Evolutionary conservation across 441 rosid genomes (phyloP).

Genomic region (Gossypium lobatum): DNA sequence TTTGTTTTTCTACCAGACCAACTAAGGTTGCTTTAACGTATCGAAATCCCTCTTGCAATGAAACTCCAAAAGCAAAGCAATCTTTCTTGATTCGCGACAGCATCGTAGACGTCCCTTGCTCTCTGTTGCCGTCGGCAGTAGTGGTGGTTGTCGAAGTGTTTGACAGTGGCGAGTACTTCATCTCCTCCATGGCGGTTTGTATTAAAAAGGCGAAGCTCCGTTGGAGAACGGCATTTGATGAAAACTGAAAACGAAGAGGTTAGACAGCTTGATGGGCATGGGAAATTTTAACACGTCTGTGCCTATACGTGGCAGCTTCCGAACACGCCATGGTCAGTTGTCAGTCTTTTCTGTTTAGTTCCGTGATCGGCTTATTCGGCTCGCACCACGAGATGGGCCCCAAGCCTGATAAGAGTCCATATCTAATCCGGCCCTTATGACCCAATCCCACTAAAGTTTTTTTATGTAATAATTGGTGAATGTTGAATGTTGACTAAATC

Average conservation of each 20-base stretch:
- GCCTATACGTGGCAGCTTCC: neutral
- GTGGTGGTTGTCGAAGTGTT: neutral
- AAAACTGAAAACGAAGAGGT: neutral
- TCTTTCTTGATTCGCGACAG: slow-evolving; percentile 20
- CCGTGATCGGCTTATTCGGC: neutral
- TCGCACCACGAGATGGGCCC: neutral
- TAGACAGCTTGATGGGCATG: neutral
- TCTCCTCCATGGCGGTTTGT: neutral
- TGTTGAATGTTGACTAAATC: no score
- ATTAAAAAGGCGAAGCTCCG: neutral
- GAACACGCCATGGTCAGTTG: neutral
- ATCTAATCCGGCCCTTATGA: neutral
- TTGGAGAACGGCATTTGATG: neutral
- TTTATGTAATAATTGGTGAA: no score
- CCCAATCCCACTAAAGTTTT: neutral
- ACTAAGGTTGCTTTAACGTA: slow-evolving; percentile 30
- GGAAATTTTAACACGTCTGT: neutral
- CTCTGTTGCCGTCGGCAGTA: neutral
- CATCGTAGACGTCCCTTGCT: slow-evolving; percentile 12
- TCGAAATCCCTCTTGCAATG: slow-evolving; percentile 33
- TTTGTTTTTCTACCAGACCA: slow-evolving; percentile 15
- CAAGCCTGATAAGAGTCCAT: neutral
- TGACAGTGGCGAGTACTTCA: slow-evolving; percentile 4
- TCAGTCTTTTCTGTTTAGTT: neutral
- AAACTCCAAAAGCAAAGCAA: slow-evolving; percentile 27